Percentiles rank a stretch among this genome's conserved stretches.
Conservation (phyloP, 169 alveolate species). For the Amoebophrya sp. region DNA sequence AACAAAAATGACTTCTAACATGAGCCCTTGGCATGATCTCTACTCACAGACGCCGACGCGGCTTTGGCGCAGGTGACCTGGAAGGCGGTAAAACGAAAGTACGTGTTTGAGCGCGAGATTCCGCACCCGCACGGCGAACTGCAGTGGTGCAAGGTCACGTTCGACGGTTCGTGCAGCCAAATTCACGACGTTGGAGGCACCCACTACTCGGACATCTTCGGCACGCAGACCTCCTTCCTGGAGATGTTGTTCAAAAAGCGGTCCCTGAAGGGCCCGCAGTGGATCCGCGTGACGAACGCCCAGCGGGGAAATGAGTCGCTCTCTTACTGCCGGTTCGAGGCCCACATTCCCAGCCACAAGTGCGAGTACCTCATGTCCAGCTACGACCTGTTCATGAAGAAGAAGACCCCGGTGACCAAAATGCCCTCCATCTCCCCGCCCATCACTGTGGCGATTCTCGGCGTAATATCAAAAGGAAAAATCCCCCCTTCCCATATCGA, state of each 20-base stretch:
- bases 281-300: background rate
- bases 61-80: background rate
- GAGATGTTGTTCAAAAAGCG: slow-evolving; percentile 12
- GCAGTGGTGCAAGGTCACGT: background rate
- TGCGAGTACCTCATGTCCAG: background rate
- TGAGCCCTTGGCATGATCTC: too few species aligned
- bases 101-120: background rate
- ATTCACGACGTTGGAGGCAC: background rate
- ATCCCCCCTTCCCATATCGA: too few species aligned
- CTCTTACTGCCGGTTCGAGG: background rate
- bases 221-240: background rate
- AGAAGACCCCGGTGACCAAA: background rate
- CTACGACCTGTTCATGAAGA: background rate
- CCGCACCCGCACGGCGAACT: background rate
- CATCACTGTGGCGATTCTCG: background rate
- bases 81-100: background rate
- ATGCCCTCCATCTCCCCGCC: background rate
- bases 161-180: background rate
- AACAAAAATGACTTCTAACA: too few species aligned
- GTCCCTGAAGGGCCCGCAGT: background rate
- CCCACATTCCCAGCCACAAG: background rate
- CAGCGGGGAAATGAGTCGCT: background rate
- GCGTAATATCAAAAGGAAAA: too few species aligned
- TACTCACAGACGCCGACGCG: too few species aligned
- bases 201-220: background rate